Base-by-base conservation (phyloP, 306 rosid species). In the Vigna angularis region DNA sequence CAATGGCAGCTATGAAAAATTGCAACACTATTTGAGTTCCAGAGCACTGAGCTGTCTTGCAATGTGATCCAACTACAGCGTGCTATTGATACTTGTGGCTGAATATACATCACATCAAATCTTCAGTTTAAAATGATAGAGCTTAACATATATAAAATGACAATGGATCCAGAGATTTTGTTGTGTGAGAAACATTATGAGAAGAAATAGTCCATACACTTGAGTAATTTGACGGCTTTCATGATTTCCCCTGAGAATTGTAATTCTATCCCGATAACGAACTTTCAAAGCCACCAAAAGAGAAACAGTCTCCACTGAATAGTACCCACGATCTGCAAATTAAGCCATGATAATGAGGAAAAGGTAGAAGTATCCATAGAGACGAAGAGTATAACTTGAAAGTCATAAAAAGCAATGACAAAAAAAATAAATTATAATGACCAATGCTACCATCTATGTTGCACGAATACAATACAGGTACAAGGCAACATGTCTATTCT, bases 161-260 rank as follows among this genome's bases (percentile, higher is more conserved):
- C 3, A 9, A 71, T 50, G 87, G 53, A 15, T 10, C 12, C 24
- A 17, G 1, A 18, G 6, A 26, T 72, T 24, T 49, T 38, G 66
- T 52, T 6, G 22, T 17, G 34, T 28, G 45, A 82, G 66, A 70
- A 85, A 65, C 40, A 63, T n/a, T 58, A 67, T 63, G 55, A 52
- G 16, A 65, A 26, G 58, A 75, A 68, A 63, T 58, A 36, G 62
- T 70, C 42, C 97, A 89, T 92, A 95, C 98, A 95, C 98, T 95
- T 95, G 98, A 81, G 98, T 95, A 72, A 95, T 95, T 78, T 95
- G 98, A 80, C 98, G 91, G 67, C 89, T 95, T 87, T 95, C 98
- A 52, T 95, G 98, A 85, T 95, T 95, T 84, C 98, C 98, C 80
- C 98, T 88, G 64, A 91, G 91, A 79, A 95, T 89, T 67, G 98